Conservation (phyloP, 2,329 filamentous ascomycete species). For the Septoria petroselini region DNA sequence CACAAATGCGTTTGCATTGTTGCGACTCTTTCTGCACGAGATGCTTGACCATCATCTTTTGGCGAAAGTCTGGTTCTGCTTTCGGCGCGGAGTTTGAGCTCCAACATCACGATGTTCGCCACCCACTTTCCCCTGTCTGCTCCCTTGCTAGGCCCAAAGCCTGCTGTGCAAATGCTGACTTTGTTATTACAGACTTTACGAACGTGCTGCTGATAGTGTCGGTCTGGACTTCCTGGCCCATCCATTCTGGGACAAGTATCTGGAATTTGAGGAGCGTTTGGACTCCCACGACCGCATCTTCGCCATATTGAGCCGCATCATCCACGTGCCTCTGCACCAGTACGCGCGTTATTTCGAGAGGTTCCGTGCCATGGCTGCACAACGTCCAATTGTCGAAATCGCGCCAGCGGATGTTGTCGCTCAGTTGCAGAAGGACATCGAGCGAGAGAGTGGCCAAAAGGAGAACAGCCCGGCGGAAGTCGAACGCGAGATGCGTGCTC, state of each 20-base stretch:
- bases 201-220: constrained; percentile 78
- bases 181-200: constrained; percentile 68
- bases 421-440: constrained; percentile 68
- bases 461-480: constrained; percentile 72
- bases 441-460: constrained; percentile 60
- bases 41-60: constrained; percentile 16
- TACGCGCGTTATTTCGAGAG: constrained; percentile 93
- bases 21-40: constrained; percentile 18
- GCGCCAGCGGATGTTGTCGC: constrained; percentile 65
- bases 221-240: constrained; percentile 92
- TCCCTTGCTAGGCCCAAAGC: constrained; percentile 27
- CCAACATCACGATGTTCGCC: constrained; percentile 33
- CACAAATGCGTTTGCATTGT: constrained; percentile 18
- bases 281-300: constrained; percentile 84
- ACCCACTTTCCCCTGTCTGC: constrained; percentile 34
- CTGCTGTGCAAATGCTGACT: constrained; percentile 40
- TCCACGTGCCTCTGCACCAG: constrained; percentile 90
- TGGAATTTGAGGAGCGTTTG: constrained; percentile 91
- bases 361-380: constrained; percentile 73
- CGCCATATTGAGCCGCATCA: constrained; percentile 74
- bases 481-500: constrained; percentile 75
- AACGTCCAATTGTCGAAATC: constrained; percentile 69
- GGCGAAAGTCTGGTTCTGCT: constrained; percentile 14
- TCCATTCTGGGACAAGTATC: constrained; percentile 98
- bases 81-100: constrained; percentile 17